Evolutionary conservation across 345 rosid species (phyloP), one percentile per base, ranked within the genome.

Genomic region (Brassica incana): DNA sequence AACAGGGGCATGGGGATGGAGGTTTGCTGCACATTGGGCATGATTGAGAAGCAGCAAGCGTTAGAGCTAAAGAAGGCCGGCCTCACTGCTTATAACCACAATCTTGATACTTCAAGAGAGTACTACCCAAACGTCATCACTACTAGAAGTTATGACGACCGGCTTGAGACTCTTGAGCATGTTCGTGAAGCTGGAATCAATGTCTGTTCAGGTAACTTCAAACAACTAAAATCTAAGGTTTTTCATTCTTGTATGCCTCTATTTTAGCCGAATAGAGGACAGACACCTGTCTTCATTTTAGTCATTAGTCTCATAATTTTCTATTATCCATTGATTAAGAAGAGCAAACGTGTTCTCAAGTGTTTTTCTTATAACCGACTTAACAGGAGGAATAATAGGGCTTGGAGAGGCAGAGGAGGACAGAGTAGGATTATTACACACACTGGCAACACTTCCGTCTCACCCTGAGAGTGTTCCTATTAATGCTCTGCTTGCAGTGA

Each of bases 391-490:
- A 83, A 95, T 95, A 32, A 93, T 95, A 59, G 99, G 99, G 73
- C 96, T 95, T 25, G 99, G 99, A 80, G 99, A 95, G 87, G 97
- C 96, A 18, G 98, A 86, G 72, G 96, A 95, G 69, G 98, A 95
- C 86, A 88, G 98, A 64, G 89, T 93, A 74, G 99, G 99, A 65
- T 85, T 95, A 65, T 76, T 95, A 85, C 95, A 93, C 70, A 93
- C 98, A 23, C 77, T 95, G 65, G 97, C 98, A 20, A 95, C 99
- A 67, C 91, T 95, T 48, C 97, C 98, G 45, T 67, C 88, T 43
- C 99, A 95, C 82, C 99, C 99, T 62, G 99, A 95, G 89, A 95
- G 99, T 80, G 99, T 95, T 83, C 99, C 98, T 16, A 89, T 95
- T 23, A 95, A 95, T 67, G 97, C 98, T 9, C 86, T 95, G 30